Evolutionary conservation across 768 basidiomycete species (phyloP), one percentile per base, ranked within the genome.

Genomic region (Psilocybe azurescens): DNA sequence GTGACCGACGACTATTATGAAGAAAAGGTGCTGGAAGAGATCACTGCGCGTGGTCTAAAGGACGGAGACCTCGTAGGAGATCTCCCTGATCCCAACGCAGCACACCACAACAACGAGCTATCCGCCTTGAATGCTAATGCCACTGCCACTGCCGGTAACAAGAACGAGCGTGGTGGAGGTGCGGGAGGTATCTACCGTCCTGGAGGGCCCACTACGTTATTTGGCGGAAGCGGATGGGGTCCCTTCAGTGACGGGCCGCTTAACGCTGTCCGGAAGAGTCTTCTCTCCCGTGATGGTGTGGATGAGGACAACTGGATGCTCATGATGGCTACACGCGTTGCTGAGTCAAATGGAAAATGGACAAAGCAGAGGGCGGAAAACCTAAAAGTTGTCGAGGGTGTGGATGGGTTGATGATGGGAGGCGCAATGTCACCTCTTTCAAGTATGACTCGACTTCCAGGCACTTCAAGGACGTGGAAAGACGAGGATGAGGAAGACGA

Each of bases 1-100:
- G 89, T 99, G 1, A 85, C 86, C 6, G 97, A 99, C 70, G 97
- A 99, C 77, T 99, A 99, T 73, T 94, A 94, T 76, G 97, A 99
- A 74, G 91, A 90, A 44, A 91, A 91, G 59, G 85, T 86, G 0
- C 82, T 89, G 1, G 87, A 83, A 62, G 91, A 94, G 49, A 91
- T 93, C 68, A 83, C 88, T 3, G 86, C 86, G n/a, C 87, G 88
- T 36, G 96, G 95, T 5, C 82, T 94, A 66, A 89, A 90, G 65
- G 83, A 96, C 0, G 91, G 93, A 11, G 90, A 94, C 56, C 84
- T 79, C 6, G 95, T 96, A 18, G 91, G 91, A 57, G 90, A 96
- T 64, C 86, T 95, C 18, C 86, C 88, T 36, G 90, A 94, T 61
- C 88, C 92, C 16, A 85, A 87, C 53, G 85, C 85, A 2, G 68